Percentiles rank a stretch among this genome's conserved stretches.
phyloP scores from a whole-genome alignment of 495 filamentous ascomycete species.

The Hypoxylon fragiforme region DNA sequence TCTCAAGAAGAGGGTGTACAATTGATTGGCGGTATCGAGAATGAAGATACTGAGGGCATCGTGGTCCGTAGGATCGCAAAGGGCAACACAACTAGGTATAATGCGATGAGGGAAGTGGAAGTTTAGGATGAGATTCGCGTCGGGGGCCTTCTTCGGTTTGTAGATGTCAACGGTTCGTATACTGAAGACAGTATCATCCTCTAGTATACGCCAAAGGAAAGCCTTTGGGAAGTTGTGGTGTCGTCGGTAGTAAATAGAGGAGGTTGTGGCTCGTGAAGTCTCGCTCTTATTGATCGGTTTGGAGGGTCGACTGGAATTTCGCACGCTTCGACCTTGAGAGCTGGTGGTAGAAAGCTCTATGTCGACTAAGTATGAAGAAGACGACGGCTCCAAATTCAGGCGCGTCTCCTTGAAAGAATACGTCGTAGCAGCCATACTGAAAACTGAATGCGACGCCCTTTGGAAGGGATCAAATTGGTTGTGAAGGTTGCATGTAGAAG shows the following conservation, averaged over 20 bases:
- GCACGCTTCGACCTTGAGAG: constrained; percentile 35
- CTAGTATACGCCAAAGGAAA: constrained; percentile 88
- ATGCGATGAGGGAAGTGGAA: constrained; percentile 75
- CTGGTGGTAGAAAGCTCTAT: constrained; percentile 67
- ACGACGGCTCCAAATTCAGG: constrained; percentile 75
- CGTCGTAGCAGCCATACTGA: constrained; percentile 48
- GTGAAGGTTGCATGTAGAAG: constrained; percentile 5
- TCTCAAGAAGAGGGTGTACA: constrained; percentile 78
- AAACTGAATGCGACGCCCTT: constrained; percentile 39
- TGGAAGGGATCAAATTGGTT: constrained; percentile 13
- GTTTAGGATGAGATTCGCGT: constrained; percentile 74
- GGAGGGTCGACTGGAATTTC: constrained; percentile 40
- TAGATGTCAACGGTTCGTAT: constrained; percentile 81
- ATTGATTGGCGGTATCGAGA: constrained; percentile 73
- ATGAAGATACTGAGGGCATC: constrained; percentile 80
- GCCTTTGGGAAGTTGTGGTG: constrained; percentile 72
- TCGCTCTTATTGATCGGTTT: constrained; percentile 44
- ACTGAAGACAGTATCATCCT: constrained; percentile 77
- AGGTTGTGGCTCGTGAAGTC: constrained; percentile 75
- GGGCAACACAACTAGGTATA: constrained; percentile 71
- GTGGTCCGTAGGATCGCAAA: constrained; percentile 76
- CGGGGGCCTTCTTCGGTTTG: constrained; percentile 63
- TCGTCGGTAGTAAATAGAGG: constrained; percentile 81
- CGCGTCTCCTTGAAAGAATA: constrained; percentile 84
- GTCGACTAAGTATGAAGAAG: constrained; percentile 67